A percentile compares a stretch with the other conserved stretches of the same genome.
These are phyloP conservation scores for Leucosporidium scottii DNA, from an alignment of 768 basidiomycete genomes.

Conservation along the genomic window DNA sequence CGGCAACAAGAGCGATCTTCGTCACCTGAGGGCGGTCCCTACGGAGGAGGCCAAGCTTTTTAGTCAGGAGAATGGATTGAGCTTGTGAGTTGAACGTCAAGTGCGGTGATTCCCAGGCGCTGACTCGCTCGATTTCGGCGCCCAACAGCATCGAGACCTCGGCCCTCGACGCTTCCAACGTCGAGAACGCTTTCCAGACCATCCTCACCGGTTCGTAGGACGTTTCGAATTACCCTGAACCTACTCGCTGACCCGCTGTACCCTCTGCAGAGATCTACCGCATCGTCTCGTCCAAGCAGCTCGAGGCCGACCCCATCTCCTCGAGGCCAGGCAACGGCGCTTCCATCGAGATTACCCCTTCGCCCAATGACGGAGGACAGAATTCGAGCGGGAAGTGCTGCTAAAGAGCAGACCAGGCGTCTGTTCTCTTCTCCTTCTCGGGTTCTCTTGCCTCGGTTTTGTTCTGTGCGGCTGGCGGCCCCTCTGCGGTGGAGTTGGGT, in stretches of 20 bases:
- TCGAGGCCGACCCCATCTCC: slow-evolving; percentile 76
- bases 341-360: slow-evolving; percentile 77
- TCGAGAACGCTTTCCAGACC: slow-evolving; percentile 94
- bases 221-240: neutral
- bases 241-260: slow-evolving; percentile 5
- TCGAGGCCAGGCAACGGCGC: slow-evolving; percentile 59
- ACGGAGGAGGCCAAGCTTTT: slow-evolving; percentile 96
- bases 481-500: too few relatives aligned
- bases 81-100: slow-evolving; percentile 19
- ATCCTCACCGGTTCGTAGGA: slow-evolving; percentile 71
- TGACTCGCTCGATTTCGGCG: neutral
- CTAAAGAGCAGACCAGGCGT: neutral
- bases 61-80: slow-evolving; percentile 55
- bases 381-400: slow-evolving; percentile 44
- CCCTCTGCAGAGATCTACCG: slow-evolving; percentile 77
- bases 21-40: slow-evolving; percentile 89
- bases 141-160: slow-evolving; percentile 79
- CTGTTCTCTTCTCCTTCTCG: neutral
- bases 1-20: slow-evolving; percentile 99
- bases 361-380: slow-evolving; percentile 46
- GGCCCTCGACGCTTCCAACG: slow-evolving; percentile 98
- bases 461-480: neutral
- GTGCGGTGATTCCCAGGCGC: slow-evolving; percentile 57
- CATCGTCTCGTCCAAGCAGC: slow-evolving; percentile 89
- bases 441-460: neutral